Evolutionary conservation across 805 yeast species (phyloP).

Genomic region (Cyberlindnera misumaiensis): DNA sequence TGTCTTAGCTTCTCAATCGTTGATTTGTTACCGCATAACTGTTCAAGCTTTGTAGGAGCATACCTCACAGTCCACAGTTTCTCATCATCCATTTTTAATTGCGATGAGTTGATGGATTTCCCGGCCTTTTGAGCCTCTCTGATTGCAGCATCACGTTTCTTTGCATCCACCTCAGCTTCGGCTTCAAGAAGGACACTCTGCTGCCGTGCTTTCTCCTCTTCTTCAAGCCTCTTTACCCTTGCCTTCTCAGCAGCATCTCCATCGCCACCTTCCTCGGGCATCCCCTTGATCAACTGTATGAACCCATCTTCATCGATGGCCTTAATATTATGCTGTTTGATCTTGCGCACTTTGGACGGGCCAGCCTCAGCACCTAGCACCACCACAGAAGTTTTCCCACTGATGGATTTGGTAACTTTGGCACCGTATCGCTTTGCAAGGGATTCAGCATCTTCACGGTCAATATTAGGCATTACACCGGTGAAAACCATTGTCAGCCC

Average conservation of each 20-base stretch:
- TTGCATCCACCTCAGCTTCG: slow-evolving; percentile 35
- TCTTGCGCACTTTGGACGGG: slow-evolving; percentile 83
- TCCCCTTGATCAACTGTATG: slow-evolving; percentile 56
- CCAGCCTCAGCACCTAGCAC: slow-evolving; percentile 96
- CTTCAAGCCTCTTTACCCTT: slow-evolving; percentile 58
- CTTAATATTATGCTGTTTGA: slow-evolving; percentile 64
- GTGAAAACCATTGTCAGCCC: slow-evolving; percentile 93
- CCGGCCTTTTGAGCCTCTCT: slow-evolving; percentile 24
- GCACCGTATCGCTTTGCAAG: slow-evolving; percentile 88
- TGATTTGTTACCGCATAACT: slow-evolving; percentile 88
- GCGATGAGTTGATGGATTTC: slow-evolving; percentile 7
- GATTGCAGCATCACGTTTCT: slow-evolving; percentile 22
- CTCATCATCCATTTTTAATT: slow-evolving; percentile 40
- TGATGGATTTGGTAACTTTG: slow-evolving; percentile 77
- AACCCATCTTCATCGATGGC: slow-evolving; percentile 88
- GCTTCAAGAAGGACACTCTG: slow-evolving; percentile 43
- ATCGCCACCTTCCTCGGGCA: slow-evolving; percentile 92
- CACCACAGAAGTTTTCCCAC: slow-evolving; percentile 79
- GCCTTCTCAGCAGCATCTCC: slow-evolving; percentile 77
- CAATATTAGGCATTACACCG: slow-evolving; percentile 75
- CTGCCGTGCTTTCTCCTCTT: slow-evolving; percentile 48
- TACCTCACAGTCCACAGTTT: slow-evolving; percentile 90
- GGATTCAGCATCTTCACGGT: slow-evolving; percentile 67
- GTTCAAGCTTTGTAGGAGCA: slow-evolving; percentile 72
- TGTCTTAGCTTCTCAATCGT: slow-evolving; percentile 54